These are phyloP conservation scores for Apocynum venetum DNA, from an alignment of 257 asterid species.

Conservation along the genomic window DNA sequence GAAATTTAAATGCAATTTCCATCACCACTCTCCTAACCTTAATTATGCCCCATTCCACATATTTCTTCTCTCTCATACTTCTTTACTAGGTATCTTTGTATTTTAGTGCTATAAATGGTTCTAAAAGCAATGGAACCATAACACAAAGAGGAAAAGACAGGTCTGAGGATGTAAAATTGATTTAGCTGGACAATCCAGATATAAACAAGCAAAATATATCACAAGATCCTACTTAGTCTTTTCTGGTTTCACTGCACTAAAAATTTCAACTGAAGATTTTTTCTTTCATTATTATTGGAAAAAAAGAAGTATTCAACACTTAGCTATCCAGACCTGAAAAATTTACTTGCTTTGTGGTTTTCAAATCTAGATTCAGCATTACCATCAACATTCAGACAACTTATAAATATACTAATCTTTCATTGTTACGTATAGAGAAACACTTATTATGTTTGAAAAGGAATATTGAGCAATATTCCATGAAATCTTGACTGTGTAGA, in stretches of 20 bases:
- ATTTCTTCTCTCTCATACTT: background rate
- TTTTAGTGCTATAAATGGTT: background rate
- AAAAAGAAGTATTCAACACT: background rate
- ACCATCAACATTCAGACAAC: background rate
- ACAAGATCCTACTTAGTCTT: background rate
- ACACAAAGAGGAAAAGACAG: background rate
- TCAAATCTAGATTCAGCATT: background rate
- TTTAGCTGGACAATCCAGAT: background rate
- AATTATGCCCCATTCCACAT: background rate
- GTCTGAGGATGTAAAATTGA: too few relatives aligned
- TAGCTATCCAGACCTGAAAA: background rate
- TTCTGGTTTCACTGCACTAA: background rate
- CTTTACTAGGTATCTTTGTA: background rate
- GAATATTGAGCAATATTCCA: too few relatives aligned
- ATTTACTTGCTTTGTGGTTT: background rate
- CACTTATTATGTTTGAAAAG: background rate
- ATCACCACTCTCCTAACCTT: background rate
- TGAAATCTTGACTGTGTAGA: too few relatives aligned
- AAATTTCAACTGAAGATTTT: background rate
- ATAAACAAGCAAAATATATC: background rate
- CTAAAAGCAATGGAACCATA: background rate
- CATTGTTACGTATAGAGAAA: background rate
- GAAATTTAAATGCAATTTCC: background rate
- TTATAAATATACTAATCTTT: background rate
- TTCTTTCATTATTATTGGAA: too few relatives aligned